phyloP scores from a whole-genome alignment of 2,329 filamentous ascomycete species.

The Dothideomycetidae sp. region DNA sequence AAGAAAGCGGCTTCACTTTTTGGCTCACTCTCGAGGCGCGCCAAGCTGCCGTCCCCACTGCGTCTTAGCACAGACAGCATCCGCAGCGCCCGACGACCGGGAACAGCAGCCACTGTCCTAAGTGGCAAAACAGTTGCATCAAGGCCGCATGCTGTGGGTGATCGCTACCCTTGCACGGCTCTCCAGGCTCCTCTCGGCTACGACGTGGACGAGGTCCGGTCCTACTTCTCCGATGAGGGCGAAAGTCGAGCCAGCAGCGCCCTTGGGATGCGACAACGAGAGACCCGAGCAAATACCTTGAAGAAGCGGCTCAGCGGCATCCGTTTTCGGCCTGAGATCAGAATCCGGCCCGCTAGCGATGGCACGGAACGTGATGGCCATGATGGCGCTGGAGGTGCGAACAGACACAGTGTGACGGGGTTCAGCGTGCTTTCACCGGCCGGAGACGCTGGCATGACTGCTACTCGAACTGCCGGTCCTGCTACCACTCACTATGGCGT shows the following conservation, averaged over 20 bases:
- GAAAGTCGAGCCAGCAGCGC: slow-evolving; percentile 13
- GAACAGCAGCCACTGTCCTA: not conserved
- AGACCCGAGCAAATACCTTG: slow-evolving; percentile 22
- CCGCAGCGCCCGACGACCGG: not conserved
- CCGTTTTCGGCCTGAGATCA: slow-evolving; percentile 14
- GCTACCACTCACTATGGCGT: slow-evolving; percentile 18
- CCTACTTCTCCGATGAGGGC: slow-evolving; percentile 28
- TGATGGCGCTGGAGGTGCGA: not conserved
- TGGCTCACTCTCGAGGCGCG: slow-evolving; percentile 20
- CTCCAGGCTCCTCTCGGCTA: slow-evolving; percentile 29
- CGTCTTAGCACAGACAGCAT: slow-evolving; percentile 8
- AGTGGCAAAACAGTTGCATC: not conserved
- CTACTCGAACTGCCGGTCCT: slow-evolving; percentile 2
- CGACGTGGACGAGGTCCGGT: slow-evolving; percentile 28
- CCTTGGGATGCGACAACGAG: slow-evolving; percentile 15
- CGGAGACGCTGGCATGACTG: slow-evolving; percentile 5
- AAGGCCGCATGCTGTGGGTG: slow-evolving; percentile 17
- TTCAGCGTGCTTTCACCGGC: not conserved
- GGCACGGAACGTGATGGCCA: slow-evolving; percentile 13
- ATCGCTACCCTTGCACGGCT: slow-evolving; percentile 35
- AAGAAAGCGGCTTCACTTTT: slow-evolving; percentile 24
- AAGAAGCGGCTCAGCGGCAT: slow-evolving; percentile 14
- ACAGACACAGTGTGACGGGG: not conserved
- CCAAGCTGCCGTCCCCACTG: slow-evolving; percentile 5
- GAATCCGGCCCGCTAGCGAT: slow-evolving; percentile 13